Percentiles rank a stretch among this genome's conserved stretches.
Evolutionary conservation across 768 basidiomycete genomes (phyloP).

Genomic region (Rhizopogon roseolus): DNA sequence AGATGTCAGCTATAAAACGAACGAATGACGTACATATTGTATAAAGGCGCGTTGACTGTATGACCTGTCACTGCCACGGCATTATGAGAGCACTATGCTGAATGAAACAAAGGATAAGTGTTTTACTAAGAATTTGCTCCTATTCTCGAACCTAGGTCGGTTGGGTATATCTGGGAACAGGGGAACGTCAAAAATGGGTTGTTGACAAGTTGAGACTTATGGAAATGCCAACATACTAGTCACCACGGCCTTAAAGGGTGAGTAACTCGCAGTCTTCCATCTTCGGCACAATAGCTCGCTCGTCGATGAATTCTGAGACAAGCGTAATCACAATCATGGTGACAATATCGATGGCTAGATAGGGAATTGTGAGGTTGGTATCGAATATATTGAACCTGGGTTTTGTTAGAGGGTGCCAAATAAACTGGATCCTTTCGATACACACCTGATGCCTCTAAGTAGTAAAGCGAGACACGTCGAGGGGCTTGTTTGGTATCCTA

Average conservation of each 20-base stretch:
- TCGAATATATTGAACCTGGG: slow-evolving; percentile 12
- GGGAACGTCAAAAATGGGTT: too few relatives aligned
- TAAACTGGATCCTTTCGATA: too few relatives aligned
- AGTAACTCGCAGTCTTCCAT: too few relatives aligned
- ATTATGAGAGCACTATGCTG: slow-evolving; percentile 58
- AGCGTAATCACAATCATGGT: slow-evolving; percentile 47
- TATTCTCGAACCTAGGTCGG: slow-evolving; percentile 36
- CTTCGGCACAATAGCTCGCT: too few relatives aligned
- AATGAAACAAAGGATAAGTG: slow-evolving; percentile 14
- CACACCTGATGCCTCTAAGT: too few relatives aligned
- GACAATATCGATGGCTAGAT: slow-evolving; percentile 44
- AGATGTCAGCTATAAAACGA: too few relatives aligned
- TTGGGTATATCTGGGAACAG: slow-evolving; percentile 43
- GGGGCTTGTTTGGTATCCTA: too few relatives aligned
- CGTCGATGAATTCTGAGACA: slow-evolving; percentile 27
- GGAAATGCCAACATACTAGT: too few relatives aligned
- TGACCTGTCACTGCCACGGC: slow-evolving; percentile 48
- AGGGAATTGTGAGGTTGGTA: slow-evolving; percentile 31
- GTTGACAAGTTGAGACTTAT: too few relatives aligned
- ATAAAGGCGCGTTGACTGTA: slow-evolving; percentile 55
- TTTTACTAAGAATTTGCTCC: not conserved
- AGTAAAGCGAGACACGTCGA: too few relatives aligned
- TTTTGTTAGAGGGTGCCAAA: too few relatives aligned
- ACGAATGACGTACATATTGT: slow-evolving; percentile 39
- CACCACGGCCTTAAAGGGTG: too few relatives aligned